Conservation (phyloP, 1,139 yeast species). For the Pneumocystis carinii region DNA sequence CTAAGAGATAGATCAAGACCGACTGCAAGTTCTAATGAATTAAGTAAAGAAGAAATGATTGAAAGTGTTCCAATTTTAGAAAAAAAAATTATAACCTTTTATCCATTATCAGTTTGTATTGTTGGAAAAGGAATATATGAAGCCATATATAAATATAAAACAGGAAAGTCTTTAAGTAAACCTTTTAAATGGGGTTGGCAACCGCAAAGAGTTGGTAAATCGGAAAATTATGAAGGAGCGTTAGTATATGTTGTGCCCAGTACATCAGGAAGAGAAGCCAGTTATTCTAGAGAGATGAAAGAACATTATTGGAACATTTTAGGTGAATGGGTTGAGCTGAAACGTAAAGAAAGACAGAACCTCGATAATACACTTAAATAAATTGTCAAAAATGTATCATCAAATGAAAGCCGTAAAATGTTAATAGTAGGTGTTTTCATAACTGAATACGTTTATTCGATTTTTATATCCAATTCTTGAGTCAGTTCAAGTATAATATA, state of each 20-base stretch:
- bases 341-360: neutral
- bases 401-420: neutral
- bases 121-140: conserved; percentile 80
- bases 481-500: neutral
- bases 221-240: conserved; percentile 9
- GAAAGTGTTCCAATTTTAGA: conserved; percentile 42
- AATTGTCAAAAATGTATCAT: neutral
- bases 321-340: conserved; percentile 14
- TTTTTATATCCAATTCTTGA: neutral
- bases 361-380: neutral
- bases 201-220: conserved; percentile 14
- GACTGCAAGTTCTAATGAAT: conserved; percentile 45
- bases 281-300: conserved; percentile 36
- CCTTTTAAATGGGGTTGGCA: conserved; percentile 43
- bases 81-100: conserved; percentile 28
- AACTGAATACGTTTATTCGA: neutral
- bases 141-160: conserved; percentile 30
- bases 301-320: conserved; percentile 36
- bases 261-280: conserved; percentile 59
- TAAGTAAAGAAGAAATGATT: conserved; percentile 38
- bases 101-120: conserved; percentile 37
- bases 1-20: conserved; percentile 30
- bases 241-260: conserved; percentile 51
- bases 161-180: conserved; percentile 17
- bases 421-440: neutral